Evolutionary conservation across 768 basidiomycete genomes (phyloP).

Genomic region (Leccinum broughii): DNA sequence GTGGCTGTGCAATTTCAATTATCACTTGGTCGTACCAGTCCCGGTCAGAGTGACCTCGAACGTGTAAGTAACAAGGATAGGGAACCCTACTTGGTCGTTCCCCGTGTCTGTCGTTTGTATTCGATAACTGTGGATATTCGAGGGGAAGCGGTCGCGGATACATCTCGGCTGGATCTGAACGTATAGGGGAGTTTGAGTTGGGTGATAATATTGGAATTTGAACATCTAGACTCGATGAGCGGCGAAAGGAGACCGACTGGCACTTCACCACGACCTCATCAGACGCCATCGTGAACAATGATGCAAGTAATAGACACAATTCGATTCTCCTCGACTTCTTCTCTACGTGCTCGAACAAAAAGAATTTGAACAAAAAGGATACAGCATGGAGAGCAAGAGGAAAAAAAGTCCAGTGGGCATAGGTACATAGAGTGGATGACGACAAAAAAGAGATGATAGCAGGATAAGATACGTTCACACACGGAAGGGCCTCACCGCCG

Average conservation of each 20-base stretch:
- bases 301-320: conserved; percentile 3
- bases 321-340: not conserved
- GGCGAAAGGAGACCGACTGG: too few species aligned
- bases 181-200: too few species aligned
- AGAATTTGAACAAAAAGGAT: conserved; percentile 8
- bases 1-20: too few species aligned
- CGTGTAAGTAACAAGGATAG: not conserved
- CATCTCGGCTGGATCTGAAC: too few species aligned
- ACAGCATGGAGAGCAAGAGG: conserved; percentile 27
- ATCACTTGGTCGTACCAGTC: too few species aligned
- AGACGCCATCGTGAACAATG: not conserved
- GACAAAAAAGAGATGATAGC: not conserved
- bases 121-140: too few species aligned
- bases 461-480: conserved; percentile 13
- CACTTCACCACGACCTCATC: too few species aligned
- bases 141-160: too few species aligned
- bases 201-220: too few species aligned
- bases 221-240: too few species aligned
- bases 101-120: too few species aligned
- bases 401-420: conserved; percentile 25
- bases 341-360: conserved; percentile 1
- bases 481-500: conserved; percentile 29
- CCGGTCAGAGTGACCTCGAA: not conserved
- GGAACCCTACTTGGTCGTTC: too few species aligned
- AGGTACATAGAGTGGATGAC: conserved; percentile 29